phyloP scores from a whole-genome alignment of 306 rosid genomes.

The Acmispon strigosus region DNA sequence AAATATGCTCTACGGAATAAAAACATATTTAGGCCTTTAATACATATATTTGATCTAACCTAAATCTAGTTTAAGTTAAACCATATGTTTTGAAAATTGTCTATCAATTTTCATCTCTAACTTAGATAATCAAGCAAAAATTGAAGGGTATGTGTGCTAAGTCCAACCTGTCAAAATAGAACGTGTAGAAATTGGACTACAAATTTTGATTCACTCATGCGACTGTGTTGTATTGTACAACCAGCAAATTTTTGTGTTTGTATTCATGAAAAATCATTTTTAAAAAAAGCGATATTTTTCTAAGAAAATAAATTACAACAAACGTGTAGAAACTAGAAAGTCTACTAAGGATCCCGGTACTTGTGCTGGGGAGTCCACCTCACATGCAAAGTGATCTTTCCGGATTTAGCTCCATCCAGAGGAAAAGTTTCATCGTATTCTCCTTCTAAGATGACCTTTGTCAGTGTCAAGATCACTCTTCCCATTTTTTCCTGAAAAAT shows the following conservation, averaged over 20 bases:
- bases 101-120: no score
- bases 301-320: not conserved
- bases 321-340: not conserved
- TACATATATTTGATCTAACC: no score
- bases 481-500: slow-evolving; percentile 69
- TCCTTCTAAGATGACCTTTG: slow-evolving; percentile 65
- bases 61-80: no score
- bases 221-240: not conserved
- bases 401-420: slow-evolving; percentile 67
- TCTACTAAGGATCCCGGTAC: slow-evolving; percentile 32
- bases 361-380: slow-evolving; percentile 70
- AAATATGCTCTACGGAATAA: no score
- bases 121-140: not conserved
- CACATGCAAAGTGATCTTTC: slow-evolving; percentile 46
- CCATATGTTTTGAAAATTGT: no score
- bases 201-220: not conserved
- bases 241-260: not conserved
- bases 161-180: not conserved
- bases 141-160: not conserved
- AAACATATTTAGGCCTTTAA: no score
- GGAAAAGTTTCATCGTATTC: slow-evolving; percentile 51
- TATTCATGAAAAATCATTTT: no score
- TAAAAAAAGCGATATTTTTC: no score
- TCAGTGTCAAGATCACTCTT: slow-evolving; percentile 67
- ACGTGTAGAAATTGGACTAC: not conserved